Evolutionary conservation across 139 green algal species (phyloP).

Genomic region (Micromonas pusilla): DNA sequence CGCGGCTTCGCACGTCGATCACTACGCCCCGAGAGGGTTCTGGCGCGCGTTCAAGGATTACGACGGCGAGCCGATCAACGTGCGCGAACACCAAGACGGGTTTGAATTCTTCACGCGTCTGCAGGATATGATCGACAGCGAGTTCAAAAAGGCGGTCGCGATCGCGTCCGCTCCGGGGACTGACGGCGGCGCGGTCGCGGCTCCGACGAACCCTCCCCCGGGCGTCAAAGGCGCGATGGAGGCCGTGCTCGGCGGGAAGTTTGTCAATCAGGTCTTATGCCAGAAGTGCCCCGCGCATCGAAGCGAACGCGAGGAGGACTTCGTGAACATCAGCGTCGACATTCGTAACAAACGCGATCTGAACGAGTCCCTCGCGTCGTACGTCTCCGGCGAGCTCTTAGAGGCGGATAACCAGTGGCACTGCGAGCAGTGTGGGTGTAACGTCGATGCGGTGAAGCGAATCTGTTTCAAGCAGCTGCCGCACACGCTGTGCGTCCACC

Average conservation of each 20-base stretch:
- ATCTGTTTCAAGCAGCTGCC: slow-evolving; percentile 30
- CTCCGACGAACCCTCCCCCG: no score
- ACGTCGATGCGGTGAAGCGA: slow-evolving; percentile 15
- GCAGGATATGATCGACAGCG: slow-evolving; percentile 61
- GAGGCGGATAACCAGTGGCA: slow-evolving; percentile 85
- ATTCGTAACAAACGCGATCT: slow-evolving; percentile 52
- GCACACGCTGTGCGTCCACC: slow-evolving; percentile 37
- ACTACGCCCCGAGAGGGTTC: slow-evolving; percentile 51
- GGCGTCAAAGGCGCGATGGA: slow-evolving; percentile 6
- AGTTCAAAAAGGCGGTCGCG: slow-evolving; percentile 1
- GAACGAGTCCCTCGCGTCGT: slow-evolving; percentile 55
- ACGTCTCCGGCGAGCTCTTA: slow-evolving; percentile 59
- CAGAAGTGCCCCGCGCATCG: not conserved
- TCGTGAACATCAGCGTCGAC: slow-evolving; percentile 64
- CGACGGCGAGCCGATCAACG: slow-evolving; percentile 76
- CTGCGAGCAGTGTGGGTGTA: slow-evolving; percentile 16
- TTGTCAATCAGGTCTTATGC: slow-evolving; percentile 11
- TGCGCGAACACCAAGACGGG: slow-evolving; percentile 85
- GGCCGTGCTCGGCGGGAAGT: slow-evolving; percentile 3
- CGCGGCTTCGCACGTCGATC: slow-evolving; percentile 65
- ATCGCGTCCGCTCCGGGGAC: not conserved
- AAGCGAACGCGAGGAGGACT: slow-evolving; percentile 63
- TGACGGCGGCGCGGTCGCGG: not conserved
- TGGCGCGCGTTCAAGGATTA: slow-evolving; percentile 94
- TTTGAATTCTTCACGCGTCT: slow-evolving; percentile 74